phyloP scores from a whole-genome alignment of 768 basidiomycete genomes.

The Lentinula edodes region DNA sequence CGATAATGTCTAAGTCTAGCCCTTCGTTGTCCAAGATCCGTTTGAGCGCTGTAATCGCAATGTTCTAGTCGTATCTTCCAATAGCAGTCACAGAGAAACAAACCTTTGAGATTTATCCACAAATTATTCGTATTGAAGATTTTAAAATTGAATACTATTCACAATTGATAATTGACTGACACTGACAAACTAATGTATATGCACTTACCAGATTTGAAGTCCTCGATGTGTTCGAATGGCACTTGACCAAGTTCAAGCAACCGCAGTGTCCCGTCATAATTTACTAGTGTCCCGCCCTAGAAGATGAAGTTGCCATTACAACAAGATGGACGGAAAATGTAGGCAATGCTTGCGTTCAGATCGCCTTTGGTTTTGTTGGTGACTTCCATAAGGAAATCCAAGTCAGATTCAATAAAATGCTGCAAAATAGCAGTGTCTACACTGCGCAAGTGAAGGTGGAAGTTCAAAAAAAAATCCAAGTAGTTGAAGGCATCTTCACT shows the following conservation, averaged over 20 bases:
- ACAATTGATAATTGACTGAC: conserved; percentile 2
- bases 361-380: conserved; percentile 97
- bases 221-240: conserved; percentile 86
- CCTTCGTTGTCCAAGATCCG: conserved; percentile 80
- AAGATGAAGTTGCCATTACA: not conserved
- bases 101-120: conserved; percentile 70
- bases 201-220: conserved; percentile 76
- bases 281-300: conserved; percentile 71
- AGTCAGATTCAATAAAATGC: conserved; percentile 75
- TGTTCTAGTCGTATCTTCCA: not conserved
- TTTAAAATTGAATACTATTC: conserved; percentile 79
- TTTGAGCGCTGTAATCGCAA: conserved; percentile 50
- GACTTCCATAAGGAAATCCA: conserved; percentile 92
- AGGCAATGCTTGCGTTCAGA: conserved; percentile 34
- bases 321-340: not conserved
- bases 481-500: conserved; percentile 19
- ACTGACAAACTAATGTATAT: not conserved
- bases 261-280: conserved; percentile 84
- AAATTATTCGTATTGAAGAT: conserved; percentile 87
- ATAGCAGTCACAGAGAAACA: not conserved
- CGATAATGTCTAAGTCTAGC: conserved; percentile 92
- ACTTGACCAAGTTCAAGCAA: conserved; percentile 94
- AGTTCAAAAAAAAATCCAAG: not conserved
- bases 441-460: conserved; percentile 24
- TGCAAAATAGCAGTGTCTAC: conserved; percentile 81